Conservation (phyloP, 1,284 basidiomycete species). For the Cryptococcus amylolentus region DNA sequence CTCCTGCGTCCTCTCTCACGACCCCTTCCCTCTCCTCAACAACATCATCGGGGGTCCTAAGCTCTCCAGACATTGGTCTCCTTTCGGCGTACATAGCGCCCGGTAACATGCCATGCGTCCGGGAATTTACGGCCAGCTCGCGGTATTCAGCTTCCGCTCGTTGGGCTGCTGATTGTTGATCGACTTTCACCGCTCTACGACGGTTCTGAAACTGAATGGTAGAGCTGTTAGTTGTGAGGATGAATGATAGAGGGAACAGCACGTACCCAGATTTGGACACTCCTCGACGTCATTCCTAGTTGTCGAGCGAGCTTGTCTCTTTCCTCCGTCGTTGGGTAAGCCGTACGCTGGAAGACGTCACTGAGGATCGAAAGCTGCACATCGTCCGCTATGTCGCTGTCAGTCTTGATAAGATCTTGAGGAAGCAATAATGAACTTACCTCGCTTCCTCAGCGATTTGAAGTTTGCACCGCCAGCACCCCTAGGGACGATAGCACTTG, state of each 20-base stretch:
- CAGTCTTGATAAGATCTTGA: background rate
- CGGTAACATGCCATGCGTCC: no score
- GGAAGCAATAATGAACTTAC: constrained; percentile 12
- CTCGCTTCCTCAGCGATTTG: constrained; percentile 27
- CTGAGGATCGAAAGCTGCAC: constrained; percentile 19
- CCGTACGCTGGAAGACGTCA: constrained; percentile 23
- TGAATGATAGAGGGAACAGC: background rate
- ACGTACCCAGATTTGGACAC: constrained; percentile 40
- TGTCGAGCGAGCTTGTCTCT: constrained; percentile 22
- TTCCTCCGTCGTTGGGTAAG: constrained; percentile 32
- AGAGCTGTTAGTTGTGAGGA: background rate
- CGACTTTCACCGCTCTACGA: constrained; percentile 29
- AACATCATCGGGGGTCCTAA: background rate
- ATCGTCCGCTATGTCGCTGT: constrained; percentile 21
- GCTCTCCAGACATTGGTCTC: background rate
- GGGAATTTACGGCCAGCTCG: background rate
- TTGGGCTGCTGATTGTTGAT: constrained; percentile 25
- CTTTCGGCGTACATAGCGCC: no score
- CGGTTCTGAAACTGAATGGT: constrained; percentile 30
- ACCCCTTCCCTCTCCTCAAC: background rate
- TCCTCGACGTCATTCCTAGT: constrained; percentile 35
- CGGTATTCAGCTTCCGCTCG: constrained; percentile 15
- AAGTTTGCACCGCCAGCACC: background rate
- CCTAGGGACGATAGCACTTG: constrained; percentile 8
- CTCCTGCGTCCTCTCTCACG: background rate